A percentile compares a stretch with the other conserved stretches of the same genome.
Conservation (phyloP, 345 rosid species). For the Lagerstroemia speciosa region DNA sequence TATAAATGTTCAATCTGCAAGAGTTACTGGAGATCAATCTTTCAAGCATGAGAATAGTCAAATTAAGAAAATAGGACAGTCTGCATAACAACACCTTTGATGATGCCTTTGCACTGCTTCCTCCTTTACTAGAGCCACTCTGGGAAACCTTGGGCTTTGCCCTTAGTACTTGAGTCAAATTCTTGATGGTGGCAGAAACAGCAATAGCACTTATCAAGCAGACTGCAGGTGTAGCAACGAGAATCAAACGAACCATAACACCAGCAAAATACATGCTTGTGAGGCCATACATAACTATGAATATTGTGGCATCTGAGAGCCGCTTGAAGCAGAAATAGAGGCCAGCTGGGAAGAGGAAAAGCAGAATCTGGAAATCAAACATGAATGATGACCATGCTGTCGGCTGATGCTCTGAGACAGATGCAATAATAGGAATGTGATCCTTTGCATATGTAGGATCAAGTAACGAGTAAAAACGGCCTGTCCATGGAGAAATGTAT, state of each 20-base stretch:
- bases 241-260: constrained; percentile 98
- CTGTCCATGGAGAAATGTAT: constrained; percentile 99
- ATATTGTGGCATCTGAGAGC: constrained; percentile 88
- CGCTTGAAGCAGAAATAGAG: constrained; percentile 98
- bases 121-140: constrained; percentile 57
- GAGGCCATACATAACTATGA: constrained; percentile 97
- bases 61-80: not conserved
- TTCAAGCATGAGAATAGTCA: not conserved
- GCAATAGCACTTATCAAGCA: constrained; percentile 97
- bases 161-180: constrained; percentile 62
- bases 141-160: constrained; percentile 57
- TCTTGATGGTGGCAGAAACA: constrained; percentile 88
- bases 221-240: constrained; percentile 94
- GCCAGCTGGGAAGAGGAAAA: constrained; percentile 98
- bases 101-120: constrained; percentile 59
- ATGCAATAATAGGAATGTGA: constrained; percentile 97
- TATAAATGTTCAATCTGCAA: not conserved
- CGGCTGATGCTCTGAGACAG: constrained; percentile 99
- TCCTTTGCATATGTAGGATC: constrained; percentile 99
- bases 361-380: constrained; percentile 95
- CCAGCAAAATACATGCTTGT: constrained; percentile 99
- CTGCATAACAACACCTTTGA: constrained; percentile 48
- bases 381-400: constrained; percentile 99
- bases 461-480: constrained; percentile 87
- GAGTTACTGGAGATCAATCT: not conserved